Base-by-base conservation (phyloP, 257 asterid genomes). In the Perilla frutescens region DNA sequence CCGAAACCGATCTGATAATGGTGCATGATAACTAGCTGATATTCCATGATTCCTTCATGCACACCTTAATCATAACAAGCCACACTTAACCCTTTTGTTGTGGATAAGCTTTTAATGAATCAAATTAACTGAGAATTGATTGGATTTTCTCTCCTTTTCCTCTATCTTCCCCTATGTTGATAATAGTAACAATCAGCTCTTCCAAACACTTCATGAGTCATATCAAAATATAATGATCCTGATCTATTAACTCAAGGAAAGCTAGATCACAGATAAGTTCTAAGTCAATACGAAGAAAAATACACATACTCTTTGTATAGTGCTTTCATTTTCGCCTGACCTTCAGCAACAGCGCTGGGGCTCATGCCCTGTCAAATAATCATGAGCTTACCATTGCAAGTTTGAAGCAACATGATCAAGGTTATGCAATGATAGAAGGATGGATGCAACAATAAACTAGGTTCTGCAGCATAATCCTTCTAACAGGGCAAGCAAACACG, bases 281-380 rank as follows among this genome's bases (percentile, higher is more conserved):
- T 47, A 36, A 43, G 59, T 67, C 39, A 32, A 36, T 20, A 69
- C 62, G 70, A 76, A 72, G 58, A 32, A 70, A 75, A 79, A 39
- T 4, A 43, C 15, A 72, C 93, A 70, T 89, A 93, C 98, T 90
- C 90, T 9, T 67, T 89, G 78, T 89, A 85, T 72, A 93, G 60
- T 60, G 66, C 66, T 75, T 87, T 59, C 92, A 87, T 88, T 79
- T 70, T 60, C 49, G 78, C 71, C 86, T 83, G 98, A 75, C 96
- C 96, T 56, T 93, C 96, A 80, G 89, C 76, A 66, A 91, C 96
- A 58, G 96, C 92, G 48, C 55, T 31, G 68, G 96, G 96, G 62
- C 79, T 77, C 96, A 87, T 89, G 68, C 84, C 96, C 97, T 93
- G 89, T 60, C 40, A 68, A 73, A 76, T 67, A 69, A 34, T 58